Base-by-base conservation (phyloP, 176 grass and related monocot species). In the Rhynchospora tenuis region DNA sequence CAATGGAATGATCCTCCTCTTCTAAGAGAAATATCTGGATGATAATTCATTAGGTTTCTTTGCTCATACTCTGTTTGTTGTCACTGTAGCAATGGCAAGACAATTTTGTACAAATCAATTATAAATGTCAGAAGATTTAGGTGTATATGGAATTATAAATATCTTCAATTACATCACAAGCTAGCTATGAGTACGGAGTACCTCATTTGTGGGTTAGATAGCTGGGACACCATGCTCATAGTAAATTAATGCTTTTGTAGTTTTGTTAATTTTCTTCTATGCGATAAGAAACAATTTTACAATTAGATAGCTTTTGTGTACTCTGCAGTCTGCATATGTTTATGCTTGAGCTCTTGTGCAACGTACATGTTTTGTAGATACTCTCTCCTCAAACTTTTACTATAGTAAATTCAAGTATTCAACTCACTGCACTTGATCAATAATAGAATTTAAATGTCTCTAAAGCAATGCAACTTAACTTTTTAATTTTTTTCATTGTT, bases 401-500 rank as follows among this genome's bases (percentile, higher is more conserved):
- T 76, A 45, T 27, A 9, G 13, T 54, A 76, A 67, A 55, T 55
- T 54, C 3, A 54, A 76, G 2, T 55, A 55, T 55, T 54, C 3
- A 54, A 76, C 6, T 55, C 24, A 55, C 24, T 28, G 73, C 73
- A 26, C 24, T 31, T 77, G 73, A 55, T 17, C 14, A 31, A 15
- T 24, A 55, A 54, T 12, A 72, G 8, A 44, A 72, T 46, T 10
- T 13, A 23, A 47, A 17, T 20, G 33, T n/a, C 55, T 54, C 50
- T 29, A 56, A 77, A 77, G 10, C 65, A 17, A 19, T 81, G 61
- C 7, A 2, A 73, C 2, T 38, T 38, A n/a, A n/a, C n/a, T 38
- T 38, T 38, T 38, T 66, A 17, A 16, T 54, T 82, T 38, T 23
- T 58, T 28, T 77, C 50, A 52, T n/a, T 85, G 56, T 72, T 86